Evolutionary conservation across 768 basidiomycete genomes (phyloP).

Genomic region (Hericium rajendrae): DNA sequence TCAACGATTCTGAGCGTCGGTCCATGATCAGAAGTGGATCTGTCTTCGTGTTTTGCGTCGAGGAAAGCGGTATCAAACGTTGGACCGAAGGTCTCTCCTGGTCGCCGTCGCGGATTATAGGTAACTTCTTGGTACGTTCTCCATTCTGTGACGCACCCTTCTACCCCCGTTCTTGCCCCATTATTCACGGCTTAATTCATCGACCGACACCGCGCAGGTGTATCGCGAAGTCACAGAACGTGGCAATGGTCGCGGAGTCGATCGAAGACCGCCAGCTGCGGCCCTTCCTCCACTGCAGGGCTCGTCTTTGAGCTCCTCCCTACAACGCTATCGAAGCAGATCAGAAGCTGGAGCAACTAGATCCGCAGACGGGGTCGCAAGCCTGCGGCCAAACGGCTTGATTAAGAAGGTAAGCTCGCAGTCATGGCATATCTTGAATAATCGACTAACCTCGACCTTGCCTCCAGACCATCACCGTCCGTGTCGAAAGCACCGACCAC

Average conservation of each 20-base stretch:
- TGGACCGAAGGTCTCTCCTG: conserved; percentile 77
- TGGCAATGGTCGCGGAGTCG: conserved; percentile 20
- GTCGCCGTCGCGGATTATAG: conserved; percentile 78
- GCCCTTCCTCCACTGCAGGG: conserved; percentile 13
- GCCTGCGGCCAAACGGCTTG: conserved; percentile 40
- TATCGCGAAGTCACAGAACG: conserved; percentile 76
- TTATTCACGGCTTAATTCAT: not conserved
- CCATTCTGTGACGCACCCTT: not conserved
- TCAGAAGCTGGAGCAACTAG: conserved; percentile 14
- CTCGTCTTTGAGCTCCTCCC: conserved; percentile 4
- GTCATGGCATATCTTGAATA: not conserved
- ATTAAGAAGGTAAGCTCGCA: conserved; percentile 59
- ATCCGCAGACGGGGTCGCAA: conserved; percentile 1
- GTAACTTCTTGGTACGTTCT: conserved; percentile 66
- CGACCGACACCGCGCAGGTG: conserved; percentile 33
- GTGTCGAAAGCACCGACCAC: conserved; percentile 68
- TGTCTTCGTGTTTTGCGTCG: conserved; percentile 82
- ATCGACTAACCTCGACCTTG: conserved; percentile 1
- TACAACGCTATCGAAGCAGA: conserved; percentile 7
- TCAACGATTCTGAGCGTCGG: conserved; percentile 72
- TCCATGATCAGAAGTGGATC: conserved; percentile 46
- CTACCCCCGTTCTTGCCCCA: not conserved
- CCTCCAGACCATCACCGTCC: conserved; percentile 74
- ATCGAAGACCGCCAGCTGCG: conserved; percentile 4
- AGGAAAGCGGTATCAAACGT: conserved; percentile 80